Percentiles rank a stretch among this genome's conserved stretches.
phyloP scores from a whole-genome alignment of 495 filamentous ascomycete genomes.

The Cladorrhinum samala region DNA sequence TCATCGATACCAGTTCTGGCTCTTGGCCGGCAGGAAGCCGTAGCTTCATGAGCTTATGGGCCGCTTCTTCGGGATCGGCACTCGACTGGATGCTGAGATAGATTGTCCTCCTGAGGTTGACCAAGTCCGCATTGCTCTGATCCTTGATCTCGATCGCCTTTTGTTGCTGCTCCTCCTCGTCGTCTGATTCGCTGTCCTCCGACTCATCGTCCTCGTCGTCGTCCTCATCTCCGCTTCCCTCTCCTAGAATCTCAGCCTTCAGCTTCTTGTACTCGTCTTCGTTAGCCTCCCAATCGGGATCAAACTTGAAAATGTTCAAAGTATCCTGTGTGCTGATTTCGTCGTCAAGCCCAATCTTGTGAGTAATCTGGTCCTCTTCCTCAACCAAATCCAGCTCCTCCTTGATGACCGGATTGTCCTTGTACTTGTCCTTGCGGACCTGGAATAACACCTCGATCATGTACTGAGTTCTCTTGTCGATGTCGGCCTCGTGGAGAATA shows the following conservation, averaged over 20 bases:
- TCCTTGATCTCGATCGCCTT: constrained; percentile 90
- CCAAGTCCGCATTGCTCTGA: constrained; percentile 89
- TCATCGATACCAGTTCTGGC: constrained; percentile 86
- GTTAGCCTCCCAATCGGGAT: constrained; percentile 81
- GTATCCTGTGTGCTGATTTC: constrained; percentile 76
- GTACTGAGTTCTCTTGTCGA: constrained; percentile 94
- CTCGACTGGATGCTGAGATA: constrained; percentile 97
- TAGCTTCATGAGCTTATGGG: constrained; percentile 91
- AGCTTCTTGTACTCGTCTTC: constrained; percentile 85
- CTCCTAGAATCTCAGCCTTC: constrained; percentile 90
- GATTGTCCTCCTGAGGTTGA: constrained; percentile 88
- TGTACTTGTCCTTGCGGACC: constrained; percentile 91
- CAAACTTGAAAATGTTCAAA: constrained; percentile 92
- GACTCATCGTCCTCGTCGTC: constrained; percentile 65
- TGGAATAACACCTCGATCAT: constrained; percentile 99
- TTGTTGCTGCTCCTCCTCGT: constrained; percentile 62
- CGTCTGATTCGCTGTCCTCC: constrained; percentile 67
- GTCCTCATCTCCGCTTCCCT: constrained; percentile 72
- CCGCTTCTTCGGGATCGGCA: constrained; percentile 89
- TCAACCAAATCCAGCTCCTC: constrained; percentile 94
- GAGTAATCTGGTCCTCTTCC: constrained; percentile 96
- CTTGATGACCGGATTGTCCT: constrained; percentile 83
- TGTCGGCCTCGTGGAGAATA: constrained; percentile 90
- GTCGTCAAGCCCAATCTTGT: constrained; percentile 70
- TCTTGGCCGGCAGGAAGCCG: constrained; percentile 84